Conservation (phyloP, 2,329 filamentous ascomycete genomes). For the Clathrospora elynae region DNA sequence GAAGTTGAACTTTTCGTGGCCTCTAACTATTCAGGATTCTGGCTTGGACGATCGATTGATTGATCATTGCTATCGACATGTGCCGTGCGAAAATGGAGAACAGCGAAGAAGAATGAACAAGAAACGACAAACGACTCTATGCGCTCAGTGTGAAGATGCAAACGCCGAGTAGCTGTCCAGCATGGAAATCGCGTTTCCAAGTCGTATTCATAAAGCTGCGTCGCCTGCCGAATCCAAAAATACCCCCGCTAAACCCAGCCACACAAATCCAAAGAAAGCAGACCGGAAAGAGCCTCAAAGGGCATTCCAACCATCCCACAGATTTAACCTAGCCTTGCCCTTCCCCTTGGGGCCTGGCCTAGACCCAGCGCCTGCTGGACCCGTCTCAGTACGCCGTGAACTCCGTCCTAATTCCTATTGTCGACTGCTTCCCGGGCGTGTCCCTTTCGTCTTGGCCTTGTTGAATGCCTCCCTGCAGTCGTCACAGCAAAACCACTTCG, state of each 20-base stretch:
- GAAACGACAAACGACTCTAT: conserved; percentile 8
- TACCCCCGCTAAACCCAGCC: conserved; percentile 10
- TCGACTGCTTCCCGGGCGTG: conserved; percentile 46
- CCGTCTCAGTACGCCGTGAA: conserved; percentile 46
- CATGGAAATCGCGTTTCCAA: conserved; percentile 10
- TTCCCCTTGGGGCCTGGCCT: conserved; percentile 40
- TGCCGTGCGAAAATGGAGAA: no score
- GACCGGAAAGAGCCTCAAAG: conserved; percentile 36
- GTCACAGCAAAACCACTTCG: conserved; percentile 50
- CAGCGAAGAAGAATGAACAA: neutral
- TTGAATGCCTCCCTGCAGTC: conserved; percentile 44
- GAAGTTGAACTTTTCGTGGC: no score
- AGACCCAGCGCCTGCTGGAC: conserved; percentile 35
- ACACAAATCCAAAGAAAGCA: conserved; percentile 30
- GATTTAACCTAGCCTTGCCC: conserved; percentile 42
- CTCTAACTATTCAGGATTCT: no score
- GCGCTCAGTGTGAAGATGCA: conserved; percentile 9
- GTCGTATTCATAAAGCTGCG: conserved; percentile 3
- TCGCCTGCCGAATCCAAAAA: neutral
- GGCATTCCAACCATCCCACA: conserved; percentile 47
- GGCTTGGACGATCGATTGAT: no score
- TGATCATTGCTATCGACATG: conserved; percentile 14
- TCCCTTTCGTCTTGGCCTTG: conserved; percentile 42
- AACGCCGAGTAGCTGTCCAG: conserved; percentile 6
- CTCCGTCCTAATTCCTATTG: conserved; percentile 50